Evolutionary conservation across 1,284 basidiomycete genomes (phyloP).

Genomic region (Malassezia dermatis): DNA sequence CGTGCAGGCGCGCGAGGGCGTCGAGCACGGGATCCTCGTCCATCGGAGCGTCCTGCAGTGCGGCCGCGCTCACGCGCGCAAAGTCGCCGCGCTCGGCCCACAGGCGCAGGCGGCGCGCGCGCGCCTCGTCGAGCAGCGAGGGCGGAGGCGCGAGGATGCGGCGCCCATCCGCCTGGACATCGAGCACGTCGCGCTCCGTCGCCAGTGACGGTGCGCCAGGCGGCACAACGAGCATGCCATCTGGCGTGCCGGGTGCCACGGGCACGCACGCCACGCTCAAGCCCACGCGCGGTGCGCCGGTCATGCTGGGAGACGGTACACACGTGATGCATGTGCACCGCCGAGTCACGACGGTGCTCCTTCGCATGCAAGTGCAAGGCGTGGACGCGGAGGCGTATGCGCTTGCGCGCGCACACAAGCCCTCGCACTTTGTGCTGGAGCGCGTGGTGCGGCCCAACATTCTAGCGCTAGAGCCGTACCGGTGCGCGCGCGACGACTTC

Average conservation of each 20-base stretch:
- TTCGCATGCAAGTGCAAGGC: slow-evolving; percentile 8
- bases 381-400: slow-evolving; percentile 5
- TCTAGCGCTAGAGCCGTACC: slow-evolving; percentile 78
- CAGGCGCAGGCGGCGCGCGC: slow-evolving; percentile 20
- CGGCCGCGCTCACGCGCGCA: slow-evolving; percentile 16
- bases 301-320: neutral
- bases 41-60: neutral
- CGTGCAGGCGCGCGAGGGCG: neutral
- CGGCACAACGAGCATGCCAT: neutral
- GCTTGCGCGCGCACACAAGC: slow-evolving; percentile 32
- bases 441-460: slow-evolving; percentile 78
- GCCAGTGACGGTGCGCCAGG: neutral
- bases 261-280: slow-evolving; percentile 1
- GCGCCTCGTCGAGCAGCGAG: slow-evolving; percentile 1
- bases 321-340: neutral
- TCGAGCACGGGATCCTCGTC: neutral
- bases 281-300: neutral
- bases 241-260: neutral
- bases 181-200: slow-evolving; percentile 12
- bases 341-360: neutral
- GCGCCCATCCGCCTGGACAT: slow-evolving; percentile 11
- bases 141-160: neutral
- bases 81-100: slow-evolving; percentile 40
- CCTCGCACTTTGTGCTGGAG: slow-evolving; percentile 45
- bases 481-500: slow-evolving; percentile 94